Evolutionary conservation across 495 filamentous ascomycete genomes (phyloP).

Genomic region (Penicillium arizonense): DNA sequence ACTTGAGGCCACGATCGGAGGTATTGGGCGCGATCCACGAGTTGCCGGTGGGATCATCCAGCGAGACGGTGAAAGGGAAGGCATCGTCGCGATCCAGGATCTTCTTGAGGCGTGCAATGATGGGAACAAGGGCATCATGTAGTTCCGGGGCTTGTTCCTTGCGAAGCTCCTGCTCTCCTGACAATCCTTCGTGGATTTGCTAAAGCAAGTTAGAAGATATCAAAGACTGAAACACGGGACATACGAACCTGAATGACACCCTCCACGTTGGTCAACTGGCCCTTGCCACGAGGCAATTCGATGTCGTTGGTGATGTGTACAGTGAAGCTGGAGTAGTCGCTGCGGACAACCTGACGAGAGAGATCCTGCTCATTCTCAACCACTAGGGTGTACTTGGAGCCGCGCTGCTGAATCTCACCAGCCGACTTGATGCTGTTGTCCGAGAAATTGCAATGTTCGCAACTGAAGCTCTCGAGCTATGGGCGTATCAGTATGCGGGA

Average conservation of each 20-base stretch:
- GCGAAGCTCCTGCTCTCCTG: slow-evolving; percentile 68
- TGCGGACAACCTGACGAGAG: slow-evolving; percentile 78
- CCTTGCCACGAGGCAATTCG: slow-evolving; percentile 84
- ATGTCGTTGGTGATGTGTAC: slow-evolving; percentile 65
- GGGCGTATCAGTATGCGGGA: no score
- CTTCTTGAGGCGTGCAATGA: slow-evolving; percentile 65
- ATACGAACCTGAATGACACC: slow-evolving; percentile 60
- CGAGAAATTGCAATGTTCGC: slow-evolving; percentile 79
- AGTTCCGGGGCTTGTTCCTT: slow-evolving; percentile 73
- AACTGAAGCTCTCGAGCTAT: slow-evolving; percentile 86
- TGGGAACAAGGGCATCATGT: slow-evolving; percentile 67
- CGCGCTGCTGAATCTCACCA: slow-evolving; percentile 84
- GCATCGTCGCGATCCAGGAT: slow-evolving; percentile 69
- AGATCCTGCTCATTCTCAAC: slow-evolving; percentile 69
- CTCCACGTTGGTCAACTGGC: slow-evolving; percentile 89
- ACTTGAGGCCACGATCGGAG: slow-evolving; percentile 69
- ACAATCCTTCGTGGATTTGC: slow-evolving; percentile 68
- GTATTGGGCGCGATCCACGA: slow-evolving; percentile 91
- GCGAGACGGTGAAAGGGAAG: slow-evolving; percentile 82
- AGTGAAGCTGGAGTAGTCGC: slow-evolving; percentile 77
- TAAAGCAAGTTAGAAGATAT: no score
- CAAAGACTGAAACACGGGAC: no score
- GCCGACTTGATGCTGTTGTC: slow-evolving; percentile 93
- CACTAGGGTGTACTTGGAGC: slow-evolving; percentile 73
- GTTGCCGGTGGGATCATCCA: slow-evolving; percentile 96